phyloP scores from a whole-genome alignment of 768 basidiomycete genomes.

The Russula emetica region DNA sequence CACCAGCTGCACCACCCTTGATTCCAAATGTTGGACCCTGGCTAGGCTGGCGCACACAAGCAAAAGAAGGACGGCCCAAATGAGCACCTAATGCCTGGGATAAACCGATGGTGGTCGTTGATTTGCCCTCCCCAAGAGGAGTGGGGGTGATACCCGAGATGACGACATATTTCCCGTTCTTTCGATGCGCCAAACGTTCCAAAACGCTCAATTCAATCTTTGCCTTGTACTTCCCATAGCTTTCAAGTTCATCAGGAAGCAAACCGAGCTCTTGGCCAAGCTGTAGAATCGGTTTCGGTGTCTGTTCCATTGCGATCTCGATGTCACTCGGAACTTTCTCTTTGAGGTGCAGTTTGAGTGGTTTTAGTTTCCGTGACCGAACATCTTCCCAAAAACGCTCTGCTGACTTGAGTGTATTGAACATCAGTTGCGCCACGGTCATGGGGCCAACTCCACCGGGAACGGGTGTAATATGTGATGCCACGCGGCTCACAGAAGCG shows the following conservation, averaged over 20 bases:
- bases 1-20: conserved; percentile 97
- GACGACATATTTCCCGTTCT: conserved; percentile 94
- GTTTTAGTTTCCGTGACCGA: conserved; percentile 64
- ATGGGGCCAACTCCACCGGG: conserved; percentile 99
- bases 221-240: conserved; percentile 94
- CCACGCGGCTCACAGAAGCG: conserved; percentile 65
- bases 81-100: conserved; percentile 96
- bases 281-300: conserved; percentile 79
- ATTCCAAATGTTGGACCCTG: conserved; percentile 99
- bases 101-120: conserved; percentile 94
- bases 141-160: conserved; percentile 96
- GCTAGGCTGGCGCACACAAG: conserved; percentile 96
- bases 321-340: conserved; percentile 94
- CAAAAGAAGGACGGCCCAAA: conserved; percentile 86
- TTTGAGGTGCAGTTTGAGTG: conserved; percentile 72
- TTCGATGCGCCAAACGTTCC: conserved; percentile 76
- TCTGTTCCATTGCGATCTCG: conserved; percentile 92
- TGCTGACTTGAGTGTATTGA: conserved; percentile 84
- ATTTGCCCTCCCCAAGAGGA: conserved; percentile 96
- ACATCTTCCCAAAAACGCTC: conserved; percentile 72
- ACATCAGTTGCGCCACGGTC: conserved; percentile 98
- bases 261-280: conserved; percentile 89
- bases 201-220: conserved; percentile 91
- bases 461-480: conserved; percentile 93
- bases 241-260: conserved; percentile 81